Base-by-base conservation (phyloP, 805 yeast species). In the Starmerella bombicola region DNA sequence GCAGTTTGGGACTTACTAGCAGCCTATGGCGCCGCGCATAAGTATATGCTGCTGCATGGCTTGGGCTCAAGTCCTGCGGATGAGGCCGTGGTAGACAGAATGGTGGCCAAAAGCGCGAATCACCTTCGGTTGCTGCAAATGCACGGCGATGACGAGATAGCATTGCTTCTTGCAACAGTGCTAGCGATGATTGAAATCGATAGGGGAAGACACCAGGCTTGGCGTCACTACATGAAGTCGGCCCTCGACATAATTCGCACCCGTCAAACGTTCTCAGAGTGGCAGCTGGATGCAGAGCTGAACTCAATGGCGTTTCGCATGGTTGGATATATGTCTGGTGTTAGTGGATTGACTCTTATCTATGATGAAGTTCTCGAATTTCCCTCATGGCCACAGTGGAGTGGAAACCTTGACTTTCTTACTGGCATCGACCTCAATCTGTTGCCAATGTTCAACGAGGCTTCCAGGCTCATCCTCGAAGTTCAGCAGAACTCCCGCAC, bases 401-500 rank as follows among this genome's bases (percentile, higher is more conserved):
- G 78, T 37, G 84, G 78, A 53, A 71, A 69, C 42, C 62, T 77
- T 37, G 61, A 70, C 39, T 51, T 46, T 20, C 33, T 51, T 15
- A 51, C 55, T 1, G 93, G 91, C 1, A 73, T 81, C 55, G 85
- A 80, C 48, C 63, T 76, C 10, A 66, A 65, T 45, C 66, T 79
- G 42, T 60, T 80, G 17, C 78, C 80, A 0, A 65, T 69, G 24
- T 72, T 73, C 46, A 67, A 78, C 17, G 68, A 72, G 32, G 66
- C 77, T 8, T 58, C 67, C 13, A 50, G 55, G 31, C 47, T 73
- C 32, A 63, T 19, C 59, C 66, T 35, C 49, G 57, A 23, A 13
- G 13, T 37, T 10, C 18, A 32, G 10, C 19, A 35, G 43, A 55
- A 16, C 46, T 56, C 46, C 16, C 49, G 36, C 26, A 38, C 23